These are phyloP conservation scores for Chaetomium sp. DNA, from an alignment of 2,329 filamentous ascomycete species.

Conservation along the genomic window DNA sequence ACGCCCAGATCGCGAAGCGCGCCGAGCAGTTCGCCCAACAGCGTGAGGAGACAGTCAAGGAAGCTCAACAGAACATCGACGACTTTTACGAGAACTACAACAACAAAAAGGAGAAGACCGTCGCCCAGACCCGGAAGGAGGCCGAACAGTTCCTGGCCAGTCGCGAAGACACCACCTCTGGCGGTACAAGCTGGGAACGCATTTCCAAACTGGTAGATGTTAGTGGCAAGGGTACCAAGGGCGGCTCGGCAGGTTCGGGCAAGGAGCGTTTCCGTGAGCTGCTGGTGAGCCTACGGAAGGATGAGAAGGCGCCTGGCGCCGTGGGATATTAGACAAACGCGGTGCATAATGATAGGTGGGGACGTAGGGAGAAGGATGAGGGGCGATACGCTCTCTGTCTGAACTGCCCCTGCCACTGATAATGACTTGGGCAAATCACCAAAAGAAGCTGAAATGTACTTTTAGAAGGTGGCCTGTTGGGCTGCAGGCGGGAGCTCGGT, in stretches of 20 bases:
- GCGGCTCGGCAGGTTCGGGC: constrained; percentile 80
- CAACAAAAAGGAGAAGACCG: constrained; percentile 90
- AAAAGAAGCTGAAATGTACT: constrained; percentile 18
- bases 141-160: constrained; percentile 86
- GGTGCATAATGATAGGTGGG: neutral
- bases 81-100: constrained; percentile 99
- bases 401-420: neutral
- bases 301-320: constrained; percentile 73
- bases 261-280: constrained; percentile 96
- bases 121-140: constrained; percentile 81
- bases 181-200: constrained; percentile 96
- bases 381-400: too few relatives aligned
- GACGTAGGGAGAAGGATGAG: constrained; percentile 1
- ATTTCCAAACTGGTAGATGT: constrained; percentile 97
- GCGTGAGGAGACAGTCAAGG: constrained; percentile 78
- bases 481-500: constrained; percentile 10
- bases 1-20: constrained; percentile 74
- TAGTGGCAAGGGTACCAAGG: constrained; percentile 83
- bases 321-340: constrained; percentile 47
- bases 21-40: constrained; percentile 75
- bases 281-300: constrained; percentile 80
- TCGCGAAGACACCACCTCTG: constrained; percentile 86
- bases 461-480: constrained; percentile 13
- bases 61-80: constrained; percentile 90
- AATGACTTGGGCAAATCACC: neutral